Base-by-base conservation (phyloP, 768 basidiomycete genomes). In the Leucosporidium yakuticum region DNA sequence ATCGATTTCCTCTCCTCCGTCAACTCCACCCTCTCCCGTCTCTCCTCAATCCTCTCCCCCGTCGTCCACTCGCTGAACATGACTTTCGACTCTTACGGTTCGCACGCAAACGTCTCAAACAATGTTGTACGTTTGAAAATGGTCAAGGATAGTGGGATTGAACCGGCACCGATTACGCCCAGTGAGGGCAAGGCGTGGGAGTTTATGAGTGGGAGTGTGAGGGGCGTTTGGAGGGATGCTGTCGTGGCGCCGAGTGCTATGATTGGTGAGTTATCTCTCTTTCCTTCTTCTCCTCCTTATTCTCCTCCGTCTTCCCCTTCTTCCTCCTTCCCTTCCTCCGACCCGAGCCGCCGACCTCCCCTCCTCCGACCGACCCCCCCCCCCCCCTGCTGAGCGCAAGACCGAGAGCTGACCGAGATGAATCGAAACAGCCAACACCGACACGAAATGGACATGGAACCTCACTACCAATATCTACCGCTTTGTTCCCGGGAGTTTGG, bases 401-500 rank as follows among this genome's bases (percentile, higher is more conserved):
- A n/a, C n/a, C n/a, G n/a, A n/a, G n/a, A n/a, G n/a, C n/a, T n/a
- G n/a, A n/a, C n/a, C n/a, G n/a, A n/a, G n/a, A n/a, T n/a, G n/a
- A n/a, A n/a, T n/a, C n/a, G n/a, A n/a, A 44, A 44, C 39, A 44
- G 58, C 60, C 21, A 69, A 69, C 60, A 69, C 71, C 0, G 71
- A 69, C 49, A 73, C 65, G 11, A 68, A 69, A 54, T 21, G 31
- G 17, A 65, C 64, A 39, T 80, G 79, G 79, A 75, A 77, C 53
- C 51, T 78, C 6, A 78, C 79, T 0, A 29, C 36, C 2, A 76
- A 78, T 67, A 74, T 81, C 56, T 81, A 79, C 64, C 72, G 80
- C 48, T 80, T 79, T 70, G 75, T 77, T 1, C 80, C 80, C 0
- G 63, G 51, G 15, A 29, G 34, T 1, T n/a, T 64, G 34, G 53